These are phyloP conservation scores for Collybia nuda DNA, from an alignment of 768 basidiomycete species.

Conservation along the genomic window DNA sequence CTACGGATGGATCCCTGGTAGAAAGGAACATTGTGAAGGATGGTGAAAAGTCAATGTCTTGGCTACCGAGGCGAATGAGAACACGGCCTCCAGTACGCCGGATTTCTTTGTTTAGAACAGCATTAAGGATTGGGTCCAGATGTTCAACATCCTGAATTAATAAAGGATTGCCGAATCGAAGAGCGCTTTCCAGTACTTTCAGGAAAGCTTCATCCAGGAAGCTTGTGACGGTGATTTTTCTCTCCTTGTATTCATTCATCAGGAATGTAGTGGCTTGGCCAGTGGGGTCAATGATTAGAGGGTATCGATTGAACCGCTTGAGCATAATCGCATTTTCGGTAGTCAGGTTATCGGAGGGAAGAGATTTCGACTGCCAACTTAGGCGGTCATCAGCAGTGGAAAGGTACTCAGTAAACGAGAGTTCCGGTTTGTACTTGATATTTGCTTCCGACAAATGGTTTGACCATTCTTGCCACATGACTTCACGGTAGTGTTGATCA, in stretches of 20 bases:
- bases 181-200: slow-evolving; percentile 96
- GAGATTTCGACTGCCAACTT: slow-evolving; percentile 91
- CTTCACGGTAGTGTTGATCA: slow-evolving; percentile 96
- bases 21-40: slow-evolving; percentile 99
- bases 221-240: slow-evolving; percentile 97
- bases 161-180: slow-evolving; percentile 96
- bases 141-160: slow-evolving; percentile 98
- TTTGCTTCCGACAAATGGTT: slow-evolving; percentile 85
- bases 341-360: slow-evolving; percentile 95
- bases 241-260: slow-evolving; percentile 90
- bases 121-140: slow-evolving; percentile 95
- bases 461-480: slow-evolving; percentile 97
- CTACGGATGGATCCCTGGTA: slow-evolving; percentile 94
- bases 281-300: slow-evolving; percentile 96
- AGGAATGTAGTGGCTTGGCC: slow-evolving; percentile 96
- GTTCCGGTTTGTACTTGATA: slow-evolving; percentile 89
- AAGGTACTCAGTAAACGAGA: slow-evolving; percentile 92
- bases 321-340: slow-evolving; percentile 99
- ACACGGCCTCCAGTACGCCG: slow-evolving; percentile 96
- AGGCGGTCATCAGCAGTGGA: slow-evolving; percentile 96
- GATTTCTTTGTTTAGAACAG: slow-evolving; percentile 96
- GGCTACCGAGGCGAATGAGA: slow-evolving; percentile 92
- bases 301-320: slow-evolving; percentile 96
- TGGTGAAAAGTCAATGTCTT: slow-evolving; percentile 99
- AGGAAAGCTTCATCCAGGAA: slow-evolving; percentile 99